These are phyloP conservation scores for Penicillium hordei DNA, from an alignment of 2,329 filamentous ascomycete genomes.

Conservation along the genomic window DNA sequence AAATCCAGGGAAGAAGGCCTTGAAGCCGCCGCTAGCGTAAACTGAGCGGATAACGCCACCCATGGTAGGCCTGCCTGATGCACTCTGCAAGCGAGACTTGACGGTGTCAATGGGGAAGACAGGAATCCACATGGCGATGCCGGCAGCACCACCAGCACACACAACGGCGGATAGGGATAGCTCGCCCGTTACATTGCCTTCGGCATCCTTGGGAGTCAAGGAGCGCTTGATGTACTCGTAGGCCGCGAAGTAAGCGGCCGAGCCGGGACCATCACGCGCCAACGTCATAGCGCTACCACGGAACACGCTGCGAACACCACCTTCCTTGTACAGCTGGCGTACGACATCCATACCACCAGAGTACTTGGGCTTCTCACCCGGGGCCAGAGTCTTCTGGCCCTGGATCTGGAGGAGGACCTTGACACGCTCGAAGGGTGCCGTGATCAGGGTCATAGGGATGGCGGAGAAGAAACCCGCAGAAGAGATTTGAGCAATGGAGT, in stretches of 20 bases:
- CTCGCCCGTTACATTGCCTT: slow-evolving; percentile 71
- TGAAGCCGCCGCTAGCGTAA: slow-evolving; percentile 78
- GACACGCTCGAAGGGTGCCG: slow-evolving; percentile 97
- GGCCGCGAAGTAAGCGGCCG: slow-evolving; percentile 92
- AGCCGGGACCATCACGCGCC: slow-evolving; percentile 88
- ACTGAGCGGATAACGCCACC: slow-evolving; percentile 75
- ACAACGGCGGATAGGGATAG: slow-evolving; percentile 81
- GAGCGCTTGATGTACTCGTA: slow-evolving; percentile 93
- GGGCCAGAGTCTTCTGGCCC: slow-evolving; percentile 79
- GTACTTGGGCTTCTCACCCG: slow-evolving; percentile 92
- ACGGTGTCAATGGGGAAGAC: slow-evolving; percentile 97
- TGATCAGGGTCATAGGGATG: slow-evolving; percentile 95
- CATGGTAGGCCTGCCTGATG: slow-evolving; percentile 79
- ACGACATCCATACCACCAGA: slow-evolving; percentile 85
- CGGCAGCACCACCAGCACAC: slow-evolving; percentile 82
- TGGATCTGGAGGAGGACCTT: slow-evolving; percentile 98
- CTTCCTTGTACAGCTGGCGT: slow-evolving; percentile 86
- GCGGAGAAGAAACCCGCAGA: slow-evolving; percentile 96
- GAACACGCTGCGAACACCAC: slow-evolving; percentile 88
- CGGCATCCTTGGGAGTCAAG: slow-evolving; percentile 77
- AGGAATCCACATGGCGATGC: slow-evolving; percentile 98
- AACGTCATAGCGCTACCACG: slow-evolving; percentile 87
- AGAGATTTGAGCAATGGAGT: slow-evolving; percentile 82
- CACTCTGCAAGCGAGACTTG: slow-evolving; percentile 90
- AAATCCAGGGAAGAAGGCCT: slow-evolving; percentile 96